A percentile compares a stretch with the other conserved stretches of the same genome.
Conservation (phyloP, 495 filamentous ascomycete genomes). For the Darksidea phi region DNA sequence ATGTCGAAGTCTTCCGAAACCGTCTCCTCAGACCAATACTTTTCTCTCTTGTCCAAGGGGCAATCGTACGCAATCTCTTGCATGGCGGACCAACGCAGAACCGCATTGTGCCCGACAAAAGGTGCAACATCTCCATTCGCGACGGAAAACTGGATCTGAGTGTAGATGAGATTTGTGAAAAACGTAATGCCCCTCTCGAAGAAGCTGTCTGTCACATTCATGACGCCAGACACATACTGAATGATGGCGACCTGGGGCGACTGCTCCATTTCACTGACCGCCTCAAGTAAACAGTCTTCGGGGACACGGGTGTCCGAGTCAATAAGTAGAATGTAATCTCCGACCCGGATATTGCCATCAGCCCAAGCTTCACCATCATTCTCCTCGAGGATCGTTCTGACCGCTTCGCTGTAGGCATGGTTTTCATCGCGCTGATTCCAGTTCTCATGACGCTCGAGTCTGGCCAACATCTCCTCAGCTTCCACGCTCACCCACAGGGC, state of each 20-base stretch:
- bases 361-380: constrained; percentile 40
- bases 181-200: constrained; percentile 66
- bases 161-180: constrained; percentile 83
- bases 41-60: constrained; percentile 66
- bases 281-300: constrained; percentile 50
- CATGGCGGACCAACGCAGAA: constrained; percentile 75
- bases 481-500: constrained; percentile 57
- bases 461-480: constrained; percentile 58
- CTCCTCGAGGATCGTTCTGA: constrained; percentile 36
- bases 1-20: constrained; percentile 87
- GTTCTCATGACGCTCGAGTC: constrained; percentile 31
- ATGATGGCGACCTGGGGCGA: constrained; percentile 50
- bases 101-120: constrained; percentile 71
- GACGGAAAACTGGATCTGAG: constrained; percentile 72
- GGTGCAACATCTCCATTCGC: constrained; percentile 80
- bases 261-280: constrained; percentile 51
- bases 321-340: constrained; percentile 46
- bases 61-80: constrained; percentile 68
- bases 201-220: constrained; percentile 48
- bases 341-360: constrained; percentile 45
- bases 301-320: constrained; percentile 49
- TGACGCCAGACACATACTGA: constrained; percentile 51
- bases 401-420: constrained; percentile 32
- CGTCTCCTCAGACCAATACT: constrained; percentile 80
- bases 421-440: constrained; percentile 42